Percentiles rank a stretch among this genome's conserved stretches.
These are phyloP conservation scores for Metschnikowia proteae DNA, from an alignment of 805 yeast genomes.

Conservation along the genomic window DNA sequence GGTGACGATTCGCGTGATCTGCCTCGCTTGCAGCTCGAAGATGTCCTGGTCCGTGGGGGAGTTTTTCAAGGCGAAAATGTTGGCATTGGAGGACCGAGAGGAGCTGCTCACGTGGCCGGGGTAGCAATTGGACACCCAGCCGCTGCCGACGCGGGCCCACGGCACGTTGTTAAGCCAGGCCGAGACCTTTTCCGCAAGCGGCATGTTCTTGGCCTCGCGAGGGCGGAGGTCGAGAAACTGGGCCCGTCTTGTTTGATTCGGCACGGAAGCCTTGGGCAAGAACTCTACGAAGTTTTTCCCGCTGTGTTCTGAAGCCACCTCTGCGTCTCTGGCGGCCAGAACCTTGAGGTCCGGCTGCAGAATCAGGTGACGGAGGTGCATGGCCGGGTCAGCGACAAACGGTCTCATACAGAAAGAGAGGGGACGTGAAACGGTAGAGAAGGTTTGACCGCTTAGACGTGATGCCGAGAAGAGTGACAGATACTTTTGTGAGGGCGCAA, in stretches of 20 bases:
- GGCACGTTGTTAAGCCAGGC: constrained; percentile 64
- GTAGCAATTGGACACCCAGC: constrained; percentile 43
- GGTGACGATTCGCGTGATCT: constrained; percentile 38
- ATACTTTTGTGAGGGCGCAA: constrained; percentile 1
- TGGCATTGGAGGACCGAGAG: constrained; percentile 21
- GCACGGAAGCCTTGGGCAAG: background rate
- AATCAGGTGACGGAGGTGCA: constrained; percentile 4
- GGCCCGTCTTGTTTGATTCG: background rate
- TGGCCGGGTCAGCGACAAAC: background rate
- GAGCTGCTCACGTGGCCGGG: constrained; percentile 34
- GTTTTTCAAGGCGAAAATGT: constrained; percentile 10
- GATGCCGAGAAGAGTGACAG: background rate
- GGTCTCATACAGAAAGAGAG: background rate
- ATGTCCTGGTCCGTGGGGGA: constrained; percentile 41
- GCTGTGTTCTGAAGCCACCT: background rate
- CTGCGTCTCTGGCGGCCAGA: background rate
- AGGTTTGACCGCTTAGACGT: background rate
- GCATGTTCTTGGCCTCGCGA: constrained; percentile 59
- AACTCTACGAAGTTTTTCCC: constrained; percentile 3
- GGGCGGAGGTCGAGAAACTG: constrained; percentile 48
- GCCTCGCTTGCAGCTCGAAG: constrained; percentile 50
- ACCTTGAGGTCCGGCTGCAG: constrained; percentile 5
- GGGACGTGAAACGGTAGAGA: background rate
- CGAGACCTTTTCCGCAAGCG: constrained; percentile 59
- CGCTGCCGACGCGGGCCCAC: constrained; percentile 26